Base-by-base conservation (phyloP, 306 rosid species). In the Castanea crenata region DNA sequence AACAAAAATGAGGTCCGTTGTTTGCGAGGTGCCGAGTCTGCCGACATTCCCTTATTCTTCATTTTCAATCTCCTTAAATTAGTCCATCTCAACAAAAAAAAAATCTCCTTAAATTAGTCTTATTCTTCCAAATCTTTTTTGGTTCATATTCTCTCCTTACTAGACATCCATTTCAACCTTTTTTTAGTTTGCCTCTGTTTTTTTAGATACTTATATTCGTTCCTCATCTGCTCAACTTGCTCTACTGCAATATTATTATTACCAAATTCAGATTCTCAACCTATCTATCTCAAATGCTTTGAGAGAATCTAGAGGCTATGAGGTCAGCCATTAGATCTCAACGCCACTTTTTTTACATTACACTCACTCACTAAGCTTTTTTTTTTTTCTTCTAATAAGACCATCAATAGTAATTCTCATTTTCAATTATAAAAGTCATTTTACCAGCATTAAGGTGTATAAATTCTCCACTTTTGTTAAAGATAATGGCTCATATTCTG, bases 201-300 rank as follows among this genome's bases (percentile, higher is more conserved):
- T 49, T 49, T 49, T 12, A 49, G 54, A 49, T 12, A 49, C 54
- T 13, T 8, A n/a, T 58, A 58, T 21, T 59, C 32, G n/a, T 57
- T 6, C 11, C 20, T 61, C 29, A 9, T 27, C 46, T 55, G 81
- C 4, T 69, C 5, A 56, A 69, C 57, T 69, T 65, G 49, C 59
- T 57, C 31, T 19, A 18, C 21, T 32, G 38, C 51, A 27, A 3
- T 18, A 9, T 19, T 8, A 18, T 11, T 18, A 9, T 19, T 4
- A 10, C 19, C n/a, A n/a, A 34, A 73, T 80, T 51, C 25, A 46
- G 63, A 76, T 52, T 57, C 74, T 18, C 44, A 41, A n/a, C 67
- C 72, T 67, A 63, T 72, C 77, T 57, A 32, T 74, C 51, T 73
- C 79, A 23, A 27, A 19, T 55, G 73, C 68, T 72, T 55, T 25